phyloP scores from a whole-genome alignment of 1,284 basidiomycete species.

The Pseudozyma flocculosa region DNA sequence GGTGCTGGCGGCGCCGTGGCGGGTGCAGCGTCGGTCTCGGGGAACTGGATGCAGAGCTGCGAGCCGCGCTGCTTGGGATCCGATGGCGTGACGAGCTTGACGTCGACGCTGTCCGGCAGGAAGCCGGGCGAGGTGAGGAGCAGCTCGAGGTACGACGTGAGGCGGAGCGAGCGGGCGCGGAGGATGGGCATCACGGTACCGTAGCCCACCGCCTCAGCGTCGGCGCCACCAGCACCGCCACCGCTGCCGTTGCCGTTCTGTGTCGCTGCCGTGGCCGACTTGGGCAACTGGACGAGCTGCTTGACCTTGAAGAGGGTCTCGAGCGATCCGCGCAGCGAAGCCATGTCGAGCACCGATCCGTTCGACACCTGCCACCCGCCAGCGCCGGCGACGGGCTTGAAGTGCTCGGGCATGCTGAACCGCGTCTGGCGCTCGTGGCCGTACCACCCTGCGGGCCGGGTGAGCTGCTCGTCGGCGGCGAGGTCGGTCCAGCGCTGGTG shows the following conservation, averaged over 20 bases:
- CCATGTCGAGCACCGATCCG: slow-evolving; percentile 76
- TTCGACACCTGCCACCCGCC: slow-evolving; percentile 95
- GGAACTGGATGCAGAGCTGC: slow-evolving; percentile 48
- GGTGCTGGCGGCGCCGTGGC: not conserved
- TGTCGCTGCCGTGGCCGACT: too few species aligned
- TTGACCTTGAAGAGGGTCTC: slow-evolving; percentile 40
- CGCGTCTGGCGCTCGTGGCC: slow-evolving; percentile 83
- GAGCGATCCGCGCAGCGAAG: slow-evolving; percentile 44
- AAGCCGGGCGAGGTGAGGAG: slow-evolving; percentile 40
- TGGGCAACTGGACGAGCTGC: slow-evolving; percentile 6
- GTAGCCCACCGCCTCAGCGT: slow-evolving; percentile 21
- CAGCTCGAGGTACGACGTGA: slow-evolving; percentile 49
- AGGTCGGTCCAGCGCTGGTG: slow-evolving; percentile 70
- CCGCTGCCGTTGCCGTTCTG: slow-evolving; percentile 2
- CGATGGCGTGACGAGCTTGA: slow-evolving; percentile 42
- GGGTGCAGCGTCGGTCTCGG: slow-evolving; percentile 5
- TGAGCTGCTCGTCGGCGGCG: slow-evolving; percentile 31
- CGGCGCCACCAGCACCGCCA: slow-evolving; percentile 3
- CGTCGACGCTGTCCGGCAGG: slow-evolving; percentile 31
- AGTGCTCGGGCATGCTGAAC: slow-evolving; percentile 83
- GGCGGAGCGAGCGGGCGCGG: slow-evolving; percentile 34
- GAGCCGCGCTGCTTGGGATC: slow-evolving; percentile 46
- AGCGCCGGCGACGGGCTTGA: slow-evolving; percentile 81
- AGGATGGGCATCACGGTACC: slow-evolving; percentile 50
- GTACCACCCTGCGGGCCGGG: slow-evolving; percentile 93